These are phyloP conservation scores for Eurotiales sp. DNA, from an alignment of 2,329 filamentous ascomycete genomes.

Conservation along the genomic window DNA sequence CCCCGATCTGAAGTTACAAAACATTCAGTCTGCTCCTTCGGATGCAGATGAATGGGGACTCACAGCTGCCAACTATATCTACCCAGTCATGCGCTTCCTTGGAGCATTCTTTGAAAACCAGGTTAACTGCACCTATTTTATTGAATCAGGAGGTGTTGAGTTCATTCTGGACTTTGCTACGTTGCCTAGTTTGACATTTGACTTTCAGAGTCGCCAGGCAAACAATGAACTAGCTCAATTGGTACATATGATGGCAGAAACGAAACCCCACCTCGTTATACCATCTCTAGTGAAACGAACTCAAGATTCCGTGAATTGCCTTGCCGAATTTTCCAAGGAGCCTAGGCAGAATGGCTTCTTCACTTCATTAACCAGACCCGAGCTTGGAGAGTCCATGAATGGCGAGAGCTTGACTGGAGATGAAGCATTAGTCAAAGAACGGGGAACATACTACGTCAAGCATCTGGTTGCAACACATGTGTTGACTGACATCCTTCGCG, in stretches of 20 bases:
- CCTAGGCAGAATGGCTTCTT: conserved; percentile 62
- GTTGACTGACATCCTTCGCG: conserved; percentile 69
- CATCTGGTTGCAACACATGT: conserved; percentile 73
- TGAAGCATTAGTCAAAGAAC: conserved; percentile 19
- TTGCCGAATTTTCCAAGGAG: conserved; percentile 63
- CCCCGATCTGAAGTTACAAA: conserved; percentile 21
- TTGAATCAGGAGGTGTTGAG: conserved; percentile 76
- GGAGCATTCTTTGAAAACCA: conserved; percentile 71
- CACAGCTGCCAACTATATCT: conserved; percentile 66
- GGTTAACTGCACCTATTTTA: conserved; percentile 67
- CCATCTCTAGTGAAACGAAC: conserved; percentile 75
- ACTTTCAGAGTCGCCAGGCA: conserved; percentile 64
- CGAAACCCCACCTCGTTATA: conserved; percentile 73
- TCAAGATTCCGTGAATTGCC: conserved; percentile 62
- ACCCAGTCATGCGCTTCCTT: conserved; percentile 73
- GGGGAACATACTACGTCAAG: conserved; percentile 75
- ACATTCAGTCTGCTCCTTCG: conserved; percentile 18
- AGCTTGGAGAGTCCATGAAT: conserved; percentile 16
- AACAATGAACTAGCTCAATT: conserved; percentile 70
- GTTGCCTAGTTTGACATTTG: conserved; percentile 72
- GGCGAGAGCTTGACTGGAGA: conserved; percentile 37
- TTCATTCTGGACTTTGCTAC: conserved; percentile 78
- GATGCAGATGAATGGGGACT: conserved; percentile 49
- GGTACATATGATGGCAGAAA: conserved; percentile 73
- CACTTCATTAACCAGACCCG: conserved; percentile 53